Percentiles rank a stretch among this genome's conserved stretches.
Evolutionary conservation across 768 basidiomycete genomes (phyloP).

Genomic region (Imleria badia): DNA sequence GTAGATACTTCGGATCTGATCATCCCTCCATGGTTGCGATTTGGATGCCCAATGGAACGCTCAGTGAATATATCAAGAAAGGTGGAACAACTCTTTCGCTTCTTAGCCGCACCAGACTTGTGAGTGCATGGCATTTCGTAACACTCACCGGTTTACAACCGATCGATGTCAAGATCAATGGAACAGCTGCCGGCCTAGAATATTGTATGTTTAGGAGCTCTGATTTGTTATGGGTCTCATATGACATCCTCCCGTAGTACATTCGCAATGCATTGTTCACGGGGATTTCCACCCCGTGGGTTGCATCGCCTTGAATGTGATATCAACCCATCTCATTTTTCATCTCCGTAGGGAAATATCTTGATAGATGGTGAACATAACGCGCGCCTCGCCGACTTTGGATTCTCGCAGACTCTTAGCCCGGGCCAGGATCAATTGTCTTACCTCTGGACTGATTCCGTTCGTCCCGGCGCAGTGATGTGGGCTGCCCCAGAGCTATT

Average conservation of each 20-base stretch:
- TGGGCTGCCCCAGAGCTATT: slow-evolving; percentile 6
- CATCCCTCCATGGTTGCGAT: slow-evolving; percentile 5
- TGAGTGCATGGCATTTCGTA: background rate
- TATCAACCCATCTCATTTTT: background rate
- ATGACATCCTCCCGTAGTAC: background rate
- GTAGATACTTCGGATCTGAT: background rate
- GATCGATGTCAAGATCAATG: background rate
- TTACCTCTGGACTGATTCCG: background rate
- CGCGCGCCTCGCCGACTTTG: slow-evolving; percentile 4
- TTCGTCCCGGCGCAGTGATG: background rate
- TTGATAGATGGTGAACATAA: background rate
- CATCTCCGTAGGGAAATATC: background rate
- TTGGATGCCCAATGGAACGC: slow-evolving; percentile 9
- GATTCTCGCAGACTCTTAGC: background rate
- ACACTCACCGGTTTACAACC: background rate
- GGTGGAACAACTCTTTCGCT: background rate
- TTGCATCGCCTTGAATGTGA: background rate
- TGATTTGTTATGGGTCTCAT: background rate
- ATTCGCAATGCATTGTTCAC: background rate
- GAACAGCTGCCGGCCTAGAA: background rate
- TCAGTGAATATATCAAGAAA: background rate
- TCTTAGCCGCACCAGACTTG: background rate
- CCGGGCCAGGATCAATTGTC: background rate
- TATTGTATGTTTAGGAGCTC: background rate
- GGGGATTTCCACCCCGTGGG: slow-evolving; percentile 8